Evolutionary conservation across 2,329 filamentous ascomycete species (phyloP), one percentile per base, ranked within the genome.

Genomic region (Aplosporella prunicola): DNA sequence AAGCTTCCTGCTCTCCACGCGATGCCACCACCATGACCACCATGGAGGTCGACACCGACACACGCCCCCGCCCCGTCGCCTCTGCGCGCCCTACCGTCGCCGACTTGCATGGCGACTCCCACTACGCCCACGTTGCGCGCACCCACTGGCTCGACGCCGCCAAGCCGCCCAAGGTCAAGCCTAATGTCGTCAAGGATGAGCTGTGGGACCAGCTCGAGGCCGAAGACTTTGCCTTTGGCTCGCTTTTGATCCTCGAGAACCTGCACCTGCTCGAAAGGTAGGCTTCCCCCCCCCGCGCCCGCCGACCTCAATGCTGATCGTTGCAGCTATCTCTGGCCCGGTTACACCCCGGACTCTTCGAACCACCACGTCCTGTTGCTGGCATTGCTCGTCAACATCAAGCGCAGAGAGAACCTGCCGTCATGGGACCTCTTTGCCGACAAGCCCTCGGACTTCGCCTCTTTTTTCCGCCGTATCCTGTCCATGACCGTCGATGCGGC

Each of bases 351-450:
- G 46, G 79, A 91, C 51, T 78, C 86, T 4, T 93, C 89, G 20
- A 93, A 98, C 58, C 80, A 87, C 52, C 89, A 98, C 58, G 81
- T 95, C 37, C 68, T 96, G 22, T 69, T 98, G 44, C 78, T 96
- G 52, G 82, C 82, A 11, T 62, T 95, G 45, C 79, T 98, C 51
- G 74, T 83, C 45, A 93, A 89, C 58, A 79, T 88, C 42, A 96
- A 95, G 67, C 76, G 81, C 53, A 77, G 85, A 47, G 89, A 96
- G 57, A 80, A 82, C 53, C 68, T 96, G 38, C 78, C 86, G 50
- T 82, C 82, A 55, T 98, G 93, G 93, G 72, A 74, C 37, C 70
- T 86, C 45, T 95, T 98, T 60, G 71, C 77, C 47, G 74, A 82
- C 49, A 76, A 80, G 29, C 75, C 86, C 9, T 72, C 78, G 51